Percentiles rank a stretch among this genome's conserved stretches.
Evolutionary conservation across 2,329 filamentous ascomycete genomes (phyloP).

Genomic region (Apiospora koreana): DNA sequence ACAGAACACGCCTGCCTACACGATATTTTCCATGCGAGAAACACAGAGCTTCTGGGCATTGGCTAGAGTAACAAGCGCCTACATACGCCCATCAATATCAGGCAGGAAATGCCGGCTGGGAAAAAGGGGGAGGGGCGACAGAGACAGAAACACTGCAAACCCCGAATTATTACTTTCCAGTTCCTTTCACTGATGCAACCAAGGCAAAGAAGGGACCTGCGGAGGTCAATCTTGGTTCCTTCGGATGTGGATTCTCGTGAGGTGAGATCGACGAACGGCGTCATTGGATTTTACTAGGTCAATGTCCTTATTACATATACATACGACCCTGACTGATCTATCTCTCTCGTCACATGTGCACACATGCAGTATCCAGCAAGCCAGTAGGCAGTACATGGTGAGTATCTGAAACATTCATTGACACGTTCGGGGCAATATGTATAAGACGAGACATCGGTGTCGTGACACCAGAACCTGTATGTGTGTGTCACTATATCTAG

Average conservation of each 20-base stretch:
- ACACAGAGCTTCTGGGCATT: not conserved
- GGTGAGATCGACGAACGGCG: conserved; percentile 8
- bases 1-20: not conserved
- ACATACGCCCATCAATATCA: not conserved
- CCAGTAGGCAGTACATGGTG: no score
- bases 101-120: not conserved
- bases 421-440: not conserved
- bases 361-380: not conserved
- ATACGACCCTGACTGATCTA: not conserved
- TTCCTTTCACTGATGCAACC: not conserved
- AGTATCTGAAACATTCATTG: not conserved
- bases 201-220: not conserved
- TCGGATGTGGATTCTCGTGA: not conserved
- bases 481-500: not conserved
- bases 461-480: not conserved
- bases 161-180: not conserved
- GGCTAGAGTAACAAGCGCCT: not conserved
- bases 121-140: not conserved
- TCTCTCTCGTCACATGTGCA: not conserved
- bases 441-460: not conserved
- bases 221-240: conserved; percentile 9
- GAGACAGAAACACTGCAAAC: not conserved
- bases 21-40: not conserved
- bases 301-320: no score
- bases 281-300: not conserved